Conservation (phyloP, 768 basidiomycete species). For the Xerocomellus intermedius region DNA sequence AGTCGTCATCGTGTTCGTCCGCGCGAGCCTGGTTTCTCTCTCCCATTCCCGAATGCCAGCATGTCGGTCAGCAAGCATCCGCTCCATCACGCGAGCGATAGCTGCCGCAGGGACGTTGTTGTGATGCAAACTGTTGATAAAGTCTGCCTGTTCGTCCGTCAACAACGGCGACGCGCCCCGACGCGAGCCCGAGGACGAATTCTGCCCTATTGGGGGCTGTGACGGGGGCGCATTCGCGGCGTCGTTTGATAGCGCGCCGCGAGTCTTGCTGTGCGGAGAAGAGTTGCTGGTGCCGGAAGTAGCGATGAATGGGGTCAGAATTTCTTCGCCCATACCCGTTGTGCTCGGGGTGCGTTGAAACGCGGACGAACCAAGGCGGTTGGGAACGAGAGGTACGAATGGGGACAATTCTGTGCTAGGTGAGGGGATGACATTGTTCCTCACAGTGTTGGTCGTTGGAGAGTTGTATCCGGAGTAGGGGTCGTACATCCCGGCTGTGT, state of each 20-base stretch:
- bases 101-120: slow-evolving; percentile 23
- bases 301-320: slow-evolving; percentile 8
- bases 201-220: background rate
- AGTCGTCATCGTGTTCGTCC: slow-evolving; percentile 15
- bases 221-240: background rate
- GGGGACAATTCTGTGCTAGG: background rate
- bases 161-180: slow-evolving; percentile 12
- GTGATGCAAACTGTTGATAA: slow-evolving; percentile 21
- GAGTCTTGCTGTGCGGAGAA: slow-evolving; percentile 3
- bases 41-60: slow-evolving; percentile 22
- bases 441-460: background rate
- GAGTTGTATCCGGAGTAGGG: background rate
- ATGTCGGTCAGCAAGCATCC: slow-evolving; percentile 23
- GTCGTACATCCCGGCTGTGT: background rate
- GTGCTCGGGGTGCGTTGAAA: background rate
- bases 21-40: slow-evolving; percentile 17
- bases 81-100: slow-evolving; percentile 23
- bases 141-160: slow-evolving; percentile 27
- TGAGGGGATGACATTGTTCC: background rate
- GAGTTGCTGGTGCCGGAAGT: background rate
- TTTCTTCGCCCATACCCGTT: background rate
- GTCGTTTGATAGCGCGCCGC: slow-evolving; percentile 3
- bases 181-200: background rate
- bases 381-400: slow-evolving; percentile 7
- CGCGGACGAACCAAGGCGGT: slow-evolving; percentile 1